Conservation (phyloP, 179 eudicot genomes). For the Gypsophila paniculata region DNA sequence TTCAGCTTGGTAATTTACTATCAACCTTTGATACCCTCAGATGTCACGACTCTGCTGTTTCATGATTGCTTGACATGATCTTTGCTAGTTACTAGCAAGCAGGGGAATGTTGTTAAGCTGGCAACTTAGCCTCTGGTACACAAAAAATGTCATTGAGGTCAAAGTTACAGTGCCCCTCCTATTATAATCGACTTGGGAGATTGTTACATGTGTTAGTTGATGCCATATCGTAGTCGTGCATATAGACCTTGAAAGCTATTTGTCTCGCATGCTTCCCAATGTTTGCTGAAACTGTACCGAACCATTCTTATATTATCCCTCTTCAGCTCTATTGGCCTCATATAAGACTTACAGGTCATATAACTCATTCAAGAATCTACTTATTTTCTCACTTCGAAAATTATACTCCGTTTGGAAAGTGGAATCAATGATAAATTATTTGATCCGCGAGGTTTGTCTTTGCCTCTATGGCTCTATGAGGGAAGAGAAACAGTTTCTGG, state of each 20-base stretch:
- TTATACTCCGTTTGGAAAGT: background rate
- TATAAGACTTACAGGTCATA: too few relatives aligned
- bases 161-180: background rate
- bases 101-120: too few relatives aligned
- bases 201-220: background rate
- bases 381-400: too few relatives aligned
- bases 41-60: background rate
- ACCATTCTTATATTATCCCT: background rate
- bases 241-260: background rate
- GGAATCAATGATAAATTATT: background rate
- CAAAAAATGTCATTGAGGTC: background rate
- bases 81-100: too few relatives aligned
- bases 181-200: background rate
- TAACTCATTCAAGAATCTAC: too few relatives aligned
- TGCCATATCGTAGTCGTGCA: background rate
- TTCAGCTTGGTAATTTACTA: conserved; percentile 35
- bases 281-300: background rate
- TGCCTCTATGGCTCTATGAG: too few relatives aligned
- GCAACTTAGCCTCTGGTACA: background rate
- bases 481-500: too few relatives aligned
- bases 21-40: conserved; percentile 1
- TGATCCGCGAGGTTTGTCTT: too few relatives aligned
- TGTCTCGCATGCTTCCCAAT: background rate
- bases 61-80: background rate
- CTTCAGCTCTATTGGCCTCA: too few relatives aligned